Evolutionary conservation across 192 early-diverging fungal genomes (phyloP).

Genomic region (Paraglomus brasilianum): DNA sequence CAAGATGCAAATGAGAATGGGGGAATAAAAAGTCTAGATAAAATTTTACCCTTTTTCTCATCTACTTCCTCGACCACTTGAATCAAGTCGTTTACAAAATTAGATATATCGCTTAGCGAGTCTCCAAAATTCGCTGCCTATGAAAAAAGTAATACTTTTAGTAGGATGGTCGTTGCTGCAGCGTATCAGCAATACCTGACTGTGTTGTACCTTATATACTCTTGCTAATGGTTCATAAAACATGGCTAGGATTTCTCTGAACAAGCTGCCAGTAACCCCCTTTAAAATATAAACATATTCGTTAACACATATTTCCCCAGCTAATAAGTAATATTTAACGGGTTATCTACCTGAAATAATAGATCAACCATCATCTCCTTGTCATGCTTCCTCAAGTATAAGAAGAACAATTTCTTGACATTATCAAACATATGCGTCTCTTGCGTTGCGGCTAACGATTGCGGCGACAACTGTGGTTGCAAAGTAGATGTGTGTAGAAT

Average conservation of each 20-base stretch:
- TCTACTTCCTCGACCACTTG: slow-evolving; percentile 50
- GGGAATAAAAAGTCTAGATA: slow-evolving; percentile 5
- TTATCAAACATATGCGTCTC: slow-evolving; percentile 38
- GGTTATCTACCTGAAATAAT: slow-evolving; percentile 34
- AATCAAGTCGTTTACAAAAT: slow-evolving; percentile 55
- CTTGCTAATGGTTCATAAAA: slow-evolving; percentile 59
- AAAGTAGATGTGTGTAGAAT: not conserved
- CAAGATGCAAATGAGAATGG: slow-evolving; percentile 5
- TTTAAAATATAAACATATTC: not conserved
- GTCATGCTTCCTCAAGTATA: slow-evolving; percentile 47
- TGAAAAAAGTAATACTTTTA: not conserved
- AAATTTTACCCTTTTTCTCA: not conserved
- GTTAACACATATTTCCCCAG: too few species aligned
- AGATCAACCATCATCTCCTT: slow-evolving; percentile 47
- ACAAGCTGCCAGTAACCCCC: slow-evolving; percentile 51
- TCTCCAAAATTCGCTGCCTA: slow-evolving; percentile 53
- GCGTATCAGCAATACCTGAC: not conserved
- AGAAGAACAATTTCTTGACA: slow-evolving; percentile 43
- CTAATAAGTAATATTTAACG: too few species aligned
- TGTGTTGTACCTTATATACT: slow-evolving; percentile 43
- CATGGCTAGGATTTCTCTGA: slow-evolving; percentile 55
- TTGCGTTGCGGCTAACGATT: slow-evolving; percentile 16
- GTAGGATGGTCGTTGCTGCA: not conserved
- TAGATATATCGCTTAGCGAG: slow-evolving; percentile 46
- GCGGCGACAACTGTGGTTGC: slow-evolving; percentile 30